phyloP scores from a whole-genome alignment of 257 asterid species.

The Nicotiana knightiana region DNA sequence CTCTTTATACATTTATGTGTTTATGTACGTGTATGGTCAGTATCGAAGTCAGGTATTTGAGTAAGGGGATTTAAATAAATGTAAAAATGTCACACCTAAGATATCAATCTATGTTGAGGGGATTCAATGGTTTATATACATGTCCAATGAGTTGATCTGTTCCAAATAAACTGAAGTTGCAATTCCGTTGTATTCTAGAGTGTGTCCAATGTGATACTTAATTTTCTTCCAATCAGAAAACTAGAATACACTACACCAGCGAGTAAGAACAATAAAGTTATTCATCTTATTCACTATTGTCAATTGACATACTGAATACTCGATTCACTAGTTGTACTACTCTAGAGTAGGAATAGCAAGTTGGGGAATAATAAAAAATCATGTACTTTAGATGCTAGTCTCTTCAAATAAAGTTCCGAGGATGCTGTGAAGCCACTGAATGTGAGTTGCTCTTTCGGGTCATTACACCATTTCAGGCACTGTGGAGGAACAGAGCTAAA shows the following conservation, averaged over 20 bases:
- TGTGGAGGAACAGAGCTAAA: neutral
- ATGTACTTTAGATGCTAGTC: conserved; percentile 1
- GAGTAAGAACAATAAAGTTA: neutral
- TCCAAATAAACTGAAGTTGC: neutral
- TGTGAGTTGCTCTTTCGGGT: neutral
- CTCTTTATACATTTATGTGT: neutral
- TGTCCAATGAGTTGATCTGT: neutral
- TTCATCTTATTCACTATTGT: neutral
- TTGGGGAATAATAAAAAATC: neutral
- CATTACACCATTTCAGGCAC: conserved; percentile 6
- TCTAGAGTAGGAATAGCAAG: neutral
- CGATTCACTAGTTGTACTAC: neutral
- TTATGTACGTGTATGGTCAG: neutral
- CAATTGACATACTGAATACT: neutral
- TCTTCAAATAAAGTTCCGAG: neutral
- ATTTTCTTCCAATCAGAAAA: neutral
- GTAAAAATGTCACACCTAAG: no score
- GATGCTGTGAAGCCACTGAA: neutral
- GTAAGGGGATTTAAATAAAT: no score
- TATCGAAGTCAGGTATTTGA: no score
- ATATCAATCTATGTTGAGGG: no score
- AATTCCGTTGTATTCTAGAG: neutral
- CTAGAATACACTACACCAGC: neutral
- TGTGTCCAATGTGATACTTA: neutral
- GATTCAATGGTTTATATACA: no score